These are phyloP conservation scores for Beauveria medogensis DNA, from an alignment of 2,329 filamentous ascomycete genomes.

Conservation along the genomic window DNA sequence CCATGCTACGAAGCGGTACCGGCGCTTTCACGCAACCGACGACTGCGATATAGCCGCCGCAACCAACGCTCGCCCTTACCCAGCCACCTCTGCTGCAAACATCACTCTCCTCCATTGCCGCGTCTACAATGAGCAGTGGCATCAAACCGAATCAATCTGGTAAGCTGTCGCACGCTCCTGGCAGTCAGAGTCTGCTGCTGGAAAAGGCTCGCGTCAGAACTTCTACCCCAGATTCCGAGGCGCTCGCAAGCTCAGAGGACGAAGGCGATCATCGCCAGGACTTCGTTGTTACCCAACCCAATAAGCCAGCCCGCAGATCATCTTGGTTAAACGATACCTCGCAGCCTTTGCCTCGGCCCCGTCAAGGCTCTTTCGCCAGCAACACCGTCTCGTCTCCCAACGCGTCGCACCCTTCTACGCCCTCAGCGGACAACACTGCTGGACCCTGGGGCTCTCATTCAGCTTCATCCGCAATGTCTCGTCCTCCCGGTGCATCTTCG, in stretches of 20 bases:
- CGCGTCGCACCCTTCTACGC: slow-evolving; percentile 72
- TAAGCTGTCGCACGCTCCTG: slow-evolving; percentile 44
- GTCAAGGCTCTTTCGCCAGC: slow-evolving; percentile 71
- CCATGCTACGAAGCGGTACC: slow-evolving; percentile 3
- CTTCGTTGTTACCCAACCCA: slow-evolving; percentile 39
- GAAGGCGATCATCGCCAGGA: slow-evolving; percentile 64
- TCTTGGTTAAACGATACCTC: slow-evolving; percentile 84
- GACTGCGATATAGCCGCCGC: slow-evolving; percentile 1
- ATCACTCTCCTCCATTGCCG: slow-evolving; percentile 20
- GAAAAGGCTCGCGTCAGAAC: slow-evolving; percentile 73
- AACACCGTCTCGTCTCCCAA: slow-evolving; percentile 65
- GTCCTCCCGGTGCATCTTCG: slow-evolving; percentile 37
- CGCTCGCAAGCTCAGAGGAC: slow-evolving; percentile 88
- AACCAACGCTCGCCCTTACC: slow-evolving; percentile 7
- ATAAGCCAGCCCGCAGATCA: slow-evolving; percentile 60
- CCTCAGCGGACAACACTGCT: slow-evolving; percentile 54
- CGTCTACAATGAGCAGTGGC: slow-evolving; percentile 41
- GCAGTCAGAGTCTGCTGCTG: slow-evolving; percentile 56
- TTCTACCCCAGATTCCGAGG: slow-evolving; percentile 90
- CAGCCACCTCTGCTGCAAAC: slow-evolving; percentile 35
- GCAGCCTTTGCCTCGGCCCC: slow-evolving; percentile 52
- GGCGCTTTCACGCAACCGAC: slow-evolving; percentile 9
- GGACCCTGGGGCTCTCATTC: slow-evolving; percentile 49
- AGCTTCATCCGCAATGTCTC: slow-evolving; percentile 39
- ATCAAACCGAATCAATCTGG: slow-evolving; percentile 41